A percentile compares a stretch with the other conserved stretches of the same genome.
These are phyloP conservation scores for Ogataea glucozyma DNA, from an alignment of 805 yeast species.

Conservation along the genomic window DNA sequence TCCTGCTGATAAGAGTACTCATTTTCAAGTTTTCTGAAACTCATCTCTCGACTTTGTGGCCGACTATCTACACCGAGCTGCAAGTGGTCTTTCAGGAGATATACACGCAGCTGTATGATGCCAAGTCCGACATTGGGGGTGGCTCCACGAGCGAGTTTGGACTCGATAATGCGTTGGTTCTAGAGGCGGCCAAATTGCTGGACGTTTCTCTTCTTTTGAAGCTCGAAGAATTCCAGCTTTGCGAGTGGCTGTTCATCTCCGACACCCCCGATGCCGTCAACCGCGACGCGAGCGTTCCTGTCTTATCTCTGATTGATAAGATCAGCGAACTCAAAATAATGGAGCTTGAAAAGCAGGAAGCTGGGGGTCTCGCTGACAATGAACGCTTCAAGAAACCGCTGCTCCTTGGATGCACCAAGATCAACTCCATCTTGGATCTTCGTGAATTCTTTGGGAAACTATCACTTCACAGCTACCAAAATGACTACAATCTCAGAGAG, in stretches of 20 bases:
- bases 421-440: conserved; percentile 47
- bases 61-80: conserved; percentile 60
- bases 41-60: conserved; percentile 72
- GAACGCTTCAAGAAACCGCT: conserved; percentile 42
- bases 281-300: conserved; percentile 28
- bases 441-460: conserved; percentile 66
- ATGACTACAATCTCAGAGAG: conserved; percentile 52
- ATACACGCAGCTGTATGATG: conserved; percentile 22
- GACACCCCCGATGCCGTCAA: conserved; percentile 46
- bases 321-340: conserved; percentile 32
- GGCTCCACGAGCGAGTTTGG: conserved; percentile 22
- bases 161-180: conserved; percentile 43
- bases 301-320: conserved; percentile 40
- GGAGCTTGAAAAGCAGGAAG: no score
- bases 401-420: conserved; percentile 41
- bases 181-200: conserved; percentile 72
- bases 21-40: conserved; percentile 60
- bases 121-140: conserved; percentile 17
- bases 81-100: conserved; percentile 49
- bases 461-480: conserved; percentile 64
- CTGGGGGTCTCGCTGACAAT: no score
- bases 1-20: conserved; percentile 63
- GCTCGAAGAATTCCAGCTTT: conserved; percentile 72
- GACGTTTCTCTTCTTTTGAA: conserved; percentile 71
- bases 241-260: conserved; percentile 84